These are phyloP conservation scores for Atalantia buxifolia DNA, from an alignment of 345 rosid species.

Conservation along the genomic window DNA sequence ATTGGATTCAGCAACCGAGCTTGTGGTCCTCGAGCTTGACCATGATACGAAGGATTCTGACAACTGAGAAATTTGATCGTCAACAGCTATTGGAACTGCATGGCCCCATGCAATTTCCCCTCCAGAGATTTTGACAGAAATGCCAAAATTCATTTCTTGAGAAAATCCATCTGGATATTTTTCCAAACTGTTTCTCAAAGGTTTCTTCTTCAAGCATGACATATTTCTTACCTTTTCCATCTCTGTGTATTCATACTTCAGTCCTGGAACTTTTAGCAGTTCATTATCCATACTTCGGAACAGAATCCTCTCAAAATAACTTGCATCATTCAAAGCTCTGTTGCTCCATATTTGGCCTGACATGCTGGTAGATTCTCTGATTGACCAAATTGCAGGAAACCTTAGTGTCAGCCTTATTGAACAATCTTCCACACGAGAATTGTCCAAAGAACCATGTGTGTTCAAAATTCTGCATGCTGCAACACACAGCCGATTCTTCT, in stretches of 20 bases:
- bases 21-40: background rate
- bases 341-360: constrained; percentile 29
- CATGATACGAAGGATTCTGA: background rate
- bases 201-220: constrained; percentile 11
- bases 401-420: constrained; percentile 28
- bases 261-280: constrained; percentile 10
- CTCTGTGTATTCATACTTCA: constrained; percentile 26
- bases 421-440: constrained; percentile 26
- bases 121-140: constrained; percentile 12
- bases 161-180: constrained; percentile 26
- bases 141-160: constrained; percentile 18
- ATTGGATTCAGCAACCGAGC: background rate
- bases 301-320: constrained; percentile 18
- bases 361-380: constrained; percentile 7
- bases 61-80: constrained; percentile 11
- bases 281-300: background rate
- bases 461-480: constrained; percentile 30
- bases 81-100: constrained; percentile 18
- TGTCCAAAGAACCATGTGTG: background rate
- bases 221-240: constrained; percentile 8
- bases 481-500: constrained; percentile 18
- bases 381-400: constrained; percentile 37
- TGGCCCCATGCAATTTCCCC: constrained; percentile 16
- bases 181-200: background rate
- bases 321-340: background rate